phyloP scores from a whole-genome alignment of 371 early-diverging fungal species.

The Saksenaea oblongispora region DNA sequence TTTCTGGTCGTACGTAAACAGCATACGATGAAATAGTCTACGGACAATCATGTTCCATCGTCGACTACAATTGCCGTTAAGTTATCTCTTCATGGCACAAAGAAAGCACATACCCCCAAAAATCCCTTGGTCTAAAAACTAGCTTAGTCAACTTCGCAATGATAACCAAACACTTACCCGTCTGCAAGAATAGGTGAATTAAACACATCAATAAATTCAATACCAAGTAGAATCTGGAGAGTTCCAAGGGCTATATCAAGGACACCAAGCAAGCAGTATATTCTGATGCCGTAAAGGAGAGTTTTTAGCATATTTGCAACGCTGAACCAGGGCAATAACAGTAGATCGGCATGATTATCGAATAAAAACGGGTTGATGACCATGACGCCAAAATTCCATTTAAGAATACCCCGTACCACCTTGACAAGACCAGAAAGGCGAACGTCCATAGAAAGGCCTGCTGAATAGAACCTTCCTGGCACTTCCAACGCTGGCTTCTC shows the following conservation, averaged over 20 bases:
- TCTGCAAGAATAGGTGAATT: constrained; percentile 33
- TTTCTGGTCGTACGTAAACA: constrained; percentile 14
- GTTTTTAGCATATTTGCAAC: constrained; percentile 17
- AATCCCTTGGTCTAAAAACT: constrained; percentile 33
- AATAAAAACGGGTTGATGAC: constrained; percentile 24
- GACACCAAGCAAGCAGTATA: constrained; percentile 26
- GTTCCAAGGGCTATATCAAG: constrained; percentile 27
- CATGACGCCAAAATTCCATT: constrained; percentile 11
- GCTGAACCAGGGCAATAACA: constrained; percentile 23
- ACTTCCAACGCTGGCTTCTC: neutral
- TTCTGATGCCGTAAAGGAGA: constrained; percentile 24
- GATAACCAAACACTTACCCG: too few relatives aligned
- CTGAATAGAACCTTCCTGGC: neutral
- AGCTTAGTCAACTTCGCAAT: neutral
- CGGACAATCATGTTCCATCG: constrained; percentile 41
- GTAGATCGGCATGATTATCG: constrained; percentile 12
- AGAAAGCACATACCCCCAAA: constrained; percentile 35
- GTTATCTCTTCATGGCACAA: neutral
- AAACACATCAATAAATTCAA: constrained; percentile 25
- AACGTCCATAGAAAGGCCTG: neutral
- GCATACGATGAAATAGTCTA: constrained; percentile 25
- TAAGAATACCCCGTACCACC: constrained; percentile 18
- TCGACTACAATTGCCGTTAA: constrained; percentile 17
- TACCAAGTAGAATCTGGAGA: constrained; percentile 20
- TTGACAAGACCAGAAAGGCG: constrained; percentile 16